These are phyloP conservation scores for Carpinus viminea DNA, from an alignment of 306 rosid species.

Conservation along the genomic window DNA sequence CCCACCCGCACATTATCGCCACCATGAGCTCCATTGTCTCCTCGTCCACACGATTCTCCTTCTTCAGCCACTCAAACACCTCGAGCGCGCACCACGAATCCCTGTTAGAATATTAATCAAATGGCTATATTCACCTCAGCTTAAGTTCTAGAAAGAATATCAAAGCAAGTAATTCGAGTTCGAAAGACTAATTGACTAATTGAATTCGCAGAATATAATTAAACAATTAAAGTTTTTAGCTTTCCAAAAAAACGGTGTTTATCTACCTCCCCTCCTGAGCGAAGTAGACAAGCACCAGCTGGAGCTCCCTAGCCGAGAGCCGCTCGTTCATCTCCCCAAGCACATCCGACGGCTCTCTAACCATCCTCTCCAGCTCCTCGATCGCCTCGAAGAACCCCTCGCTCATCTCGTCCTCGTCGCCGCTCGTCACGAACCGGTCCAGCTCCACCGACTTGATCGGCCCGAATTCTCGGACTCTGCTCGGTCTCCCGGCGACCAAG, in stretches of 20 bases:
- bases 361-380: constrained; percentile 90
- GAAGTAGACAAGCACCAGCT: constrained; percentile 89
- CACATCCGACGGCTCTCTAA: constrained; percentile 94
- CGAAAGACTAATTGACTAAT: no score
- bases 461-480: constrained; percentile 50
- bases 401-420: constrained; percentile 85
- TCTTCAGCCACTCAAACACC: constrained; percentile 96
- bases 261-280: constrained; percentile 72
- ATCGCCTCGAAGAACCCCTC: constrained; percentile 90
- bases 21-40: constrained; percentile 99
- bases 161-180: no score
- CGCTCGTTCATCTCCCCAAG: constrained; percentile 95
- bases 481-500: constrained; percentile 27
- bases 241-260: no score
- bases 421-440: constrained; percentile 85
- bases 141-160: no score
- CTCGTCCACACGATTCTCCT: constrained; percentile 89
- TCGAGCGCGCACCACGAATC: constrained; percentile 98
- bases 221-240: no score
- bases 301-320: constrained; percentile 77
- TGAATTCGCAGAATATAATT: no score
- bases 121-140: no score
- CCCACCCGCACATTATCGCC: constrained; percentile 90
- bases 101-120: constrained; percentile 17
- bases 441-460: constrained; percentile 64